Evolutionary conservation across 495 filamentous ascomycete species (phyloP).

Genomic region (Achaetomiella virescens): DNA sequence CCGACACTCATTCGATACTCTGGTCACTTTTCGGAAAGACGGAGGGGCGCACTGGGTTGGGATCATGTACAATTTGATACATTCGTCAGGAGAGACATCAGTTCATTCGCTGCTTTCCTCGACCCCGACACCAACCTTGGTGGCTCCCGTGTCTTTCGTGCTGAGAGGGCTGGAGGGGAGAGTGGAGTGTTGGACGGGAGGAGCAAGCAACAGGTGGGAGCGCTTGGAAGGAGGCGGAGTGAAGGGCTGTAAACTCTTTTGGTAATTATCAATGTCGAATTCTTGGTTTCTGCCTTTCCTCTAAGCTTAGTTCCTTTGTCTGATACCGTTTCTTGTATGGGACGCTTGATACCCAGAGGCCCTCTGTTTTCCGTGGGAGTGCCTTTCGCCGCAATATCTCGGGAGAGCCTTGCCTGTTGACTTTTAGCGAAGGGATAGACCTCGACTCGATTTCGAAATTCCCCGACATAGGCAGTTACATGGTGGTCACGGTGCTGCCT

Average conservation of each 20-base stretch:
- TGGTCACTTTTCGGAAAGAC: constrained; percentile 42
- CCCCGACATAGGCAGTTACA: no score
- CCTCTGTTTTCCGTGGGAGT: no score
- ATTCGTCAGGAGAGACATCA: constrained; percentile 32
- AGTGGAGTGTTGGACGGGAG: constrained; percentile 2
- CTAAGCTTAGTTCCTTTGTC: neutral
- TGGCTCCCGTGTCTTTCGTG: constrained; percentile 15
- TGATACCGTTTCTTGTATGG: neutral
- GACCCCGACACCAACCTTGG: neutral
- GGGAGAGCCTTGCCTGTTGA: no score
- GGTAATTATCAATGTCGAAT: constrained; percentile 20
- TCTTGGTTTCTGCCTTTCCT: constrained; percentile 4
- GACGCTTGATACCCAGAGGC: no score
- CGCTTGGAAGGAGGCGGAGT: neutral
- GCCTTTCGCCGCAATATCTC: no score
- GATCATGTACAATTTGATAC: constrained; percentile 47
- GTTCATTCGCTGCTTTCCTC: constrained; percentile 24
- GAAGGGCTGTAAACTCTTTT: constrained; percentile 15
- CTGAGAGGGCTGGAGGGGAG: constrained; percentile 1
- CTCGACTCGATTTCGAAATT: no score
- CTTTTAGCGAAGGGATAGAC: no score
- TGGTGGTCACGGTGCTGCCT: neutral
- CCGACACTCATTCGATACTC: constrained; percentile 31
- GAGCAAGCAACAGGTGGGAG: neutral
- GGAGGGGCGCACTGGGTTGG: constrained; percentile 41